Evolutionary conservation across 176 grass and related monocot genomes (phyloP), one percentile per base, ranked within the genome.

Genomic region (Tuctoria greenei): DNA sequence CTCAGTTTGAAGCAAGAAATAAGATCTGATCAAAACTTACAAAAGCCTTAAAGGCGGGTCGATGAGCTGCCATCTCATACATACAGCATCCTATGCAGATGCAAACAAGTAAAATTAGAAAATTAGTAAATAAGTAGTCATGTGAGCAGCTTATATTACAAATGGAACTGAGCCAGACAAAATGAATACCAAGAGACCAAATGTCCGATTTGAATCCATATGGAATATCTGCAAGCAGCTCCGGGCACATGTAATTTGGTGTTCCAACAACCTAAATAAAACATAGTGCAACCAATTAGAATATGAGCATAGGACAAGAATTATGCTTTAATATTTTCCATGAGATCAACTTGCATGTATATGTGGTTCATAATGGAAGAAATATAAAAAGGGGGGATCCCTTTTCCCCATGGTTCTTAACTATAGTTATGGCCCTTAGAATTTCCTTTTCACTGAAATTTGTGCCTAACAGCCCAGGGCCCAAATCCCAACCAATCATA

Each of bases 211-310:
- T 99, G 70, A 95, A 99, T 66, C 96, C 96, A 47, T 99, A 99
- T 8, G 96, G 96, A 82, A 99, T 99, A 75, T 95, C 96, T 49
- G 96, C 83, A 82, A 99, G 92, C 42, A 99, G 79, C 79, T 99
- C 96, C 12, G 96, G 96, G 67, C 96, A 99, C 96, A 99, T 99
- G 75, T 99, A 99, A 84, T 99, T 99, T 65, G 96, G 96, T 58
- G 96, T 99, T 77, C 96, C 92, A 10, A 99, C 96, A 27, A 99
- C 96, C 92, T 99, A 88, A 92, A 78, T 10, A 26, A 86, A 74
- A 1, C 10, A 36, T 3, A 4, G 10, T 63, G 9, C 15, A 4
- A 6, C 59, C 69, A 83, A 27, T 76, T 76, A 76, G 26, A 75
- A 37, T 27, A 52, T 23, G 7, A 2, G 8, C 47, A 44, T 3